phyloP scores from a whole-genome alignment of 352 stramenopile species.

The Globisporangium cylindrosporum region DNA sequence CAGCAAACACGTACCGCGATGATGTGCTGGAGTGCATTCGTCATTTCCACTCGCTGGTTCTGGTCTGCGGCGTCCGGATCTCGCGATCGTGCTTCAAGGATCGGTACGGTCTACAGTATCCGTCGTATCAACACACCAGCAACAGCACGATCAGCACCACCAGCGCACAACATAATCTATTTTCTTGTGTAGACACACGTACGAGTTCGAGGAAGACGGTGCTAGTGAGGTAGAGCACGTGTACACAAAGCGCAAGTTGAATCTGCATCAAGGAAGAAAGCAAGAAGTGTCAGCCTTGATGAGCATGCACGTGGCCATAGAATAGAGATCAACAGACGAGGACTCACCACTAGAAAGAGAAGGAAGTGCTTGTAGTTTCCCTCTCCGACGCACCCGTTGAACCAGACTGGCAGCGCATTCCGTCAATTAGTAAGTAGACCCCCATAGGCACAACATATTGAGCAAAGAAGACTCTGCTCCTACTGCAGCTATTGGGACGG shows the following conservation, averaged over 20 bases:
- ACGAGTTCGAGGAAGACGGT: slow-evolving; percentile 60
- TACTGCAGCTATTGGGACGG: slow-evolving; percentile 33
- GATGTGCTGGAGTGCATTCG: slow-evolving; percentile 48
- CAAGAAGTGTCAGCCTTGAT: neutral
- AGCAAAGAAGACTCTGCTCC: neutral
- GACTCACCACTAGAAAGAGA: slow-evolving; percentile 42
- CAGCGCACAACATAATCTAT: neutral
- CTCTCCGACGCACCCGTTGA: slow-evolving; percentile 81
- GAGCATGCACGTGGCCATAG: neutral
- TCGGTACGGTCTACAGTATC: slow-evolving; percentile 31
- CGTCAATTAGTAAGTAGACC: neutral
- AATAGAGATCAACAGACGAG: neutral
- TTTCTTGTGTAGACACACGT: neutral
- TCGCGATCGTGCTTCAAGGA: slow-evolving; percentile 19
- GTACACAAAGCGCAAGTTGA: slow-evolving; percentile 42
- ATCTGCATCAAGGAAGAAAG: slow-evolving; percentile 20
- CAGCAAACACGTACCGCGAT: slow-evolving; percentile 35
- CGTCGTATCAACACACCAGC: neutral
- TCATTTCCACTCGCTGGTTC: slow-evolving; percentile 19
- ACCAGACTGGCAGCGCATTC: slow-evolving; percentile 47
- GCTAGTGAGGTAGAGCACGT: slow-evolving; percentile 49
- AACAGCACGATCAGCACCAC: no score
- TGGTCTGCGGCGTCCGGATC: slow-evolving; percentile 1
- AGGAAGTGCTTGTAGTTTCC: slow-evolving; percentile 84
- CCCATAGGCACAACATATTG: neutral